Evolutionary conservation across 495 filamentous ascomycete species (phyloP), one percentile per base, ranked within the genome.

Genomic region (Jackrogersella multiformis): DNA sequence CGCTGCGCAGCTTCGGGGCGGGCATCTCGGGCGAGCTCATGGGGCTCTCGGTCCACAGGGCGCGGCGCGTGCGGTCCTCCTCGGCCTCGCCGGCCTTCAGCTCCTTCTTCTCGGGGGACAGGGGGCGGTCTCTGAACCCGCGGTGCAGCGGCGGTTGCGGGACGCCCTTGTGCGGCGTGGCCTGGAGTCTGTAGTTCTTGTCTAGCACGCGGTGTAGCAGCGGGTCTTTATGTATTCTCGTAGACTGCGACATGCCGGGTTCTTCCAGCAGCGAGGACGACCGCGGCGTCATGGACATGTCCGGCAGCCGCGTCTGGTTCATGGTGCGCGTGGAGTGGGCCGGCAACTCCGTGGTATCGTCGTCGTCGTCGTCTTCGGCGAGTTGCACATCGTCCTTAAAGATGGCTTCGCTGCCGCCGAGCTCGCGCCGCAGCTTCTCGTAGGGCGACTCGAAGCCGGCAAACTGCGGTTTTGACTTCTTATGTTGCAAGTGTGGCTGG

Each of bases 171-270:
- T 92, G 88, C 0, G 95, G 96, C 7, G 95, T 99, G 10, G 95
- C 93, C 79, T 93, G 90, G 1, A 99, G 79, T 26, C 96, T 91
- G 77, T 96, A 99, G 41, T 90, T 97, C 74, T 95, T 97, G 79
- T 97, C 92, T 6, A 92, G 86, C 34, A 98, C 82, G 60, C 90
- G 90, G 74, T 99, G 95, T 9, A 99, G 81, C 5, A 99, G 83
- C 1, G 89, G 87, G 73, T 97, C 92, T 20, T 80, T 81, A 61
- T 80, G 71, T 66, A n/a, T 78, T 79, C 71, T 78, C 81, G 80
- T 82, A 65, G 78, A 78, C 41, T 59, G 81, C 72, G 70, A 74
- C 51, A n/a, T n/a, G n/a, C 66, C 71, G 28, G 70, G 62, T 2
- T 71, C 75, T 39, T 74, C 75, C 8, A 71, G 69, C 26, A 74